These are phyloP conservation scores for Paraurostyla sp. DNA, from an alignment of 73 alveolate species.

Conservation along the genomic window DNA sequence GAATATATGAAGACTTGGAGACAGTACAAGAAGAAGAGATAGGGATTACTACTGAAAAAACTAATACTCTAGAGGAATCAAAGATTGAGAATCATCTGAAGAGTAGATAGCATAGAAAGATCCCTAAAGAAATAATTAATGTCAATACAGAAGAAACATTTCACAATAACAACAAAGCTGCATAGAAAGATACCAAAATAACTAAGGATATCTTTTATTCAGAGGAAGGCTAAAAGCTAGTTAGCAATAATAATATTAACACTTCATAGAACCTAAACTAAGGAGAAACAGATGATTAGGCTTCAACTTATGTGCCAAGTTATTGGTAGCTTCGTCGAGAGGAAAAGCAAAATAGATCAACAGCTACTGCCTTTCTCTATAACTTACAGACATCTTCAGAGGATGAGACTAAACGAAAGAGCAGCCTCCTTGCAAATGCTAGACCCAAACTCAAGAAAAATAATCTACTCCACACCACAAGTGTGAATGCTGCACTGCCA, in stretches of 20 bases:
- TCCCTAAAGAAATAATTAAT: conserved; percentile 18
- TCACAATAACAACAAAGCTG: too few relatives aligned
- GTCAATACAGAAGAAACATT: too few relatives aligned
- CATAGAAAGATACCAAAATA: too few relatives aligned
- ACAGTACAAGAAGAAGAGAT: conserved; percentile 54
- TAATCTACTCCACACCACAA: conserved; percentile 2
- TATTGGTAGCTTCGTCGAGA: background rate
- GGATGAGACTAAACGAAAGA: conserved; percentile 37
- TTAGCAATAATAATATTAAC: background rate
- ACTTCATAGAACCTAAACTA: background rate
- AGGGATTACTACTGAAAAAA: conserved; percentile 31
- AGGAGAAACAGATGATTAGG: conserved; percentile 32
- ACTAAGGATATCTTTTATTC: background rate
- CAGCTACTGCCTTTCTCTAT: conserved; percentile 33
- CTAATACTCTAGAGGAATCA: conserved; percentile 19
- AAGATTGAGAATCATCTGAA: background rate
- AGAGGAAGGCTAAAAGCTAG: background rate
- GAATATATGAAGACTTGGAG: conserved; percentile 38
- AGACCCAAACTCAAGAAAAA: conserved; percentile 8
- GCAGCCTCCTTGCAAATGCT: background rate
- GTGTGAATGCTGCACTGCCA: conserved; percentile 16
- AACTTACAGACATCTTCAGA: conserved; percentile 31
- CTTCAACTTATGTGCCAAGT: background rate
- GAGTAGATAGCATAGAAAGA: background rate
- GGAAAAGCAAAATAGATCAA: conserved; percentile 43